These are phyloP conservation scores for Fusarium verrucosum DNA, from an alignment of 2,329 filamentous ascomycete species.

Conservation along the genomic window DNA sequence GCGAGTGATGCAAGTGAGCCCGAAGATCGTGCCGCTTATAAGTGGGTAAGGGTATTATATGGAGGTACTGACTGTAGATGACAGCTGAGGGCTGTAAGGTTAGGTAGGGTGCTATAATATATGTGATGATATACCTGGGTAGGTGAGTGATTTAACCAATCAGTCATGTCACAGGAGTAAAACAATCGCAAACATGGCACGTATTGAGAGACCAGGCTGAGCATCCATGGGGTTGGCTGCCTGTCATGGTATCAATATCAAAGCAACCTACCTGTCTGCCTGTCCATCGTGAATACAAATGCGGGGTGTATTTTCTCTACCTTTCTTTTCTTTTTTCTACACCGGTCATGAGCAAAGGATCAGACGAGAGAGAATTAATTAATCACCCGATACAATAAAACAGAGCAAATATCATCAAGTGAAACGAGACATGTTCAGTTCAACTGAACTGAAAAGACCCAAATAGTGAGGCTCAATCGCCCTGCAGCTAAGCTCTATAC, in stretches of 20 bases:
- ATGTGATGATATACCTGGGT: too few relatives aligned
- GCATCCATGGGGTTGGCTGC: too few relatives aligned
- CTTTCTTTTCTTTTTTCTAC: slow-evolving; percentile 25
- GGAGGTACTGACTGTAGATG: not conserved
- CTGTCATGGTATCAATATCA: not conserved
- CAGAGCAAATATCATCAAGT: not conserved
- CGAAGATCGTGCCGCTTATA: slow-evolving; percentile 36
- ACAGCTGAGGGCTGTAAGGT: slow-evolving; percentile 4
- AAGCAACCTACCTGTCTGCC: not conserved
- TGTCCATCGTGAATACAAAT: not conserved
- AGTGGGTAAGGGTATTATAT: slow-evolving; percentile 26
- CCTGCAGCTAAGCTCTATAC: slow-evolving; percentile 1
- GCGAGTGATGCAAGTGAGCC: slow-evolving; percentile 38
- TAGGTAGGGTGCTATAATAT: too few relatives aligned
- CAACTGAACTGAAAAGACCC: not conserved
- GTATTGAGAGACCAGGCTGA: not conserved
- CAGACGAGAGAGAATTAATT: not conserved
- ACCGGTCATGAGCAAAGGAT: slow-evolving; percentile 10
- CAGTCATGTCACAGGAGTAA: not conserved
- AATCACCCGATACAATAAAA: not conserved
- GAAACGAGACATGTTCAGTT: not conserved
- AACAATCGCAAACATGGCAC: not conserved
- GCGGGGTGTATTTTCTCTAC: slow-evolving; percentile 17
- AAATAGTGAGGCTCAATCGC: slow-evolving; percentile 3
- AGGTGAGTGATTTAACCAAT: too few relatives aligned